phyloP scores from a whole-genome alignment of 208 protist genomes.

The Trypanosomatidae sp. region DNA sequence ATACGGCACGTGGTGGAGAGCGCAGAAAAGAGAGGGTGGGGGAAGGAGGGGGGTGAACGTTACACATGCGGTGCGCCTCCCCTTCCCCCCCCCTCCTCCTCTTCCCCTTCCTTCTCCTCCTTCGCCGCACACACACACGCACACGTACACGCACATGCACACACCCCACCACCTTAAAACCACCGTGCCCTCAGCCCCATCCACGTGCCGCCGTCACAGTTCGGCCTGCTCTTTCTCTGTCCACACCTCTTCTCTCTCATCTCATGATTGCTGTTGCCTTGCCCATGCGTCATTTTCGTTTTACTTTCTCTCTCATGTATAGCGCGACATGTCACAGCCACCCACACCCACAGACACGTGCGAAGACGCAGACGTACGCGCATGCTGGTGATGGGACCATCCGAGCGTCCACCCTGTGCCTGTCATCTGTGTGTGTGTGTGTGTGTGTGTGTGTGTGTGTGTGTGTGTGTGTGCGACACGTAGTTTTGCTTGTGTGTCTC shows the following conservation, averaged over 20 bases:
- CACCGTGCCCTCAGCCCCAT: background rate
- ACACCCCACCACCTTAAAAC: background rate
- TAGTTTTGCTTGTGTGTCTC: background rate
- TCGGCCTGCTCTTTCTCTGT: background rate
- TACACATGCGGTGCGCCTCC: background rate
- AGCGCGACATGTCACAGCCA: background rate
- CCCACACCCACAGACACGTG: background rate
- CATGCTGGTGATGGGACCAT: background rate
- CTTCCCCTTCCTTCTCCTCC: constrained; percentile 4
- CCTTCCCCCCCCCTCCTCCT: constrained; percentile 1
- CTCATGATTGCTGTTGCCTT: background rate
- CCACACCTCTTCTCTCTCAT: background rate
- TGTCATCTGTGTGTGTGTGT: background rate
- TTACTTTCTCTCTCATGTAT: background rate
- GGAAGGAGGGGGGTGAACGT: background rate
- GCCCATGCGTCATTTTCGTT: background rate
- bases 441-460: background rate
- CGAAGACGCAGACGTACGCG: background rate
- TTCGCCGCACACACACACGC: background rate
- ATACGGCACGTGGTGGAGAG: background rate
- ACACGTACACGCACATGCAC: background rate
- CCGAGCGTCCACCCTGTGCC: background rate
- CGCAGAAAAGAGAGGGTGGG: background rate
- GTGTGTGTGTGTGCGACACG: background rate
- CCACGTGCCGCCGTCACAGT: background rate